A percentile compares a stretch with the other conserved stretches of the same genome.
Conservation (phyloP, 2,329 filamentous ascomycete species). For the Chaetomium strumarium region DNA sequence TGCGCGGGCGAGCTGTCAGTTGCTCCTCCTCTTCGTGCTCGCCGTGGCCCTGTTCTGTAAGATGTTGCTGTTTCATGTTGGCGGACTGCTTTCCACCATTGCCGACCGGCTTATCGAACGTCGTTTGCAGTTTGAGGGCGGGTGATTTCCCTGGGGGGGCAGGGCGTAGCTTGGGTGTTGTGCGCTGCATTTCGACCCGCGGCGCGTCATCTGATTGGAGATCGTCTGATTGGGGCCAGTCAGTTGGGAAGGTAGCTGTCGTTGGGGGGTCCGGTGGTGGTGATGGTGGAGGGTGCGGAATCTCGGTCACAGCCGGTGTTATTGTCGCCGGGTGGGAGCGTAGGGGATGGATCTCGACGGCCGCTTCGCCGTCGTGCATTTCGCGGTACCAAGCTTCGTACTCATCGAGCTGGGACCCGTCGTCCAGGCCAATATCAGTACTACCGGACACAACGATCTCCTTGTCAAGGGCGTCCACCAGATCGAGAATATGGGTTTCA, state of each 20-base stretch:
- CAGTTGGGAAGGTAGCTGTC: neutral
- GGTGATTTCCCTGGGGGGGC: slow-evolving; percentile 24
- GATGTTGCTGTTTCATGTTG: neutral
- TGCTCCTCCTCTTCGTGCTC: slow-evolving; percentile 20
- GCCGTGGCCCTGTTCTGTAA: neutral
- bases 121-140: slow-evolving; percentile 40
- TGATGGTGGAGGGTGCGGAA: slow-evolving; percentile 3
- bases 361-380: slow-evolving; percentile 1
- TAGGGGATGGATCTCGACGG: slow-evolving; percentile 6
- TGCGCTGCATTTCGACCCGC: slow-evolving; percentile 17
- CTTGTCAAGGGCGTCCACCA: slow-evolving; percentile 14
- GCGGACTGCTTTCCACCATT: neutral
- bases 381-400: slow-evolving; percentile 25
- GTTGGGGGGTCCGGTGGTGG: slow-evolving; percentile 18
- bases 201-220: neutral
- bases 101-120: slow-evolving; percentile 29
- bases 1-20: slow-evolving; percentile 23
- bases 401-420: slow-evolving; percentile 20
- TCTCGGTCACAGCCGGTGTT: neutral
- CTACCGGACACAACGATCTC: slow-evolving; percentile 12
- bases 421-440: slow-evolving; percentile 8
- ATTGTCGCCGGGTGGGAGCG: slow-evolving; percentile 9
- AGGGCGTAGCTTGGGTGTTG: slow-evolving; percentile 24
- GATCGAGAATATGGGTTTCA: neutral
- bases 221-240: neutral